Percentiles rank a stretch among this genome's conserved stretches.
phyloP scores from a whole-genome alignment of 306 rosid species.

The Prunus fruticosa region DNA sequence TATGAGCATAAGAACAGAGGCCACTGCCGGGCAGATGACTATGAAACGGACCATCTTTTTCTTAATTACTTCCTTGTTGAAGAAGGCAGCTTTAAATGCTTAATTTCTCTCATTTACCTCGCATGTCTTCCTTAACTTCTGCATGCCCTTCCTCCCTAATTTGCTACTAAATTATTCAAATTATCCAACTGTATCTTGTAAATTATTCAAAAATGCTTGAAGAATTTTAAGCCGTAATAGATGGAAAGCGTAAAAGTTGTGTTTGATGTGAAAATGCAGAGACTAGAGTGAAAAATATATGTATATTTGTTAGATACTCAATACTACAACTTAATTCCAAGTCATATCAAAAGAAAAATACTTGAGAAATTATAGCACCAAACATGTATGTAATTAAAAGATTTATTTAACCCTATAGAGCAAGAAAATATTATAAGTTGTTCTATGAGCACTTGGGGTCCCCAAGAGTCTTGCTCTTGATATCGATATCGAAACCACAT shows the following conservation, averaged over 20 bases:
- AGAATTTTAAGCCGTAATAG: not conserved
- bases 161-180: not conserved
- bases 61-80: not conserved
- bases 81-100: not conserved
- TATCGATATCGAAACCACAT: not conserved
- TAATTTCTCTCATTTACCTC: not conserved
- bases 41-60: not conserved
- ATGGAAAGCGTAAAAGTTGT: not conserved
- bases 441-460: not conserved
- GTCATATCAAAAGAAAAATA: not conserved
- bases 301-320: not conserved
- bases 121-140: not conserved
- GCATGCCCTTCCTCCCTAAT: not conserved
- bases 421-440: not conserved
- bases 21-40: not conserved
- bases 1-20: not conserved
- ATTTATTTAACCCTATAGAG: not conserved
- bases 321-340: not conserved
- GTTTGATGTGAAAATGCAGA: not conserved
- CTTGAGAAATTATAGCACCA: not conserved
- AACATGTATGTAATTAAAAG: not conserved
- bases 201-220: not conserved
- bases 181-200: not conserved
- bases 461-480: not conserved
- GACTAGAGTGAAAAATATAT: not conserved